Conservation (phyloP, 805 yeast genomes). For the Tetrapisispora nanseiensis region DNA sequence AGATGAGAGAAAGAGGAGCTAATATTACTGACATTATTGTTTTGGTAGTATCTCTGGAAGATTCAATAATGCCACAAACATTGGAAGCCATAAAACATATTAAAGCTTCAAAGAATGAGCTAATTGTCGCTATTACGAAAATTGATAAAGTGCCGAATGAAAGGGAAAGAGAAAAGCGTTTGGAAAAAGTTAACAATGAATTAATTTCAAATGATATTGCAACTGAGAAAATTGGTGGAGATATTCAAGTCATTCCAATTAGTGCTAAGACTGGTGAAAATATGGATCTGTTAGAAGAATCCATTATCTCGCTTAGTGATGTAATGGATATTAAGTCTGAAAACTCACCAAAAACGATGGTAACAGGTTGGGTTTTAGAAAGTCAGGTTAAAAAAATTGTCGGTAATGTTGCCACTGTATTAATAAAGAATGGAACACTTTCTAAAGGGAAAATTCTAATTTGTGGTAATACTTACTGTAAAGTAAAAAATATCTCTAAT, state of each 20-base stretch:
- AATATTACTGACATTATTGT: slow-evolving; percentile 85
- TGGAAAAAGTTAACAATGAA: slow-evolving; percentile 70
- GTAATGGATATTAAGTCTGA: slow-evolving; percentile 67
- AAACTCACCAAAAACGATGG: slow-evolving; percentile 33
- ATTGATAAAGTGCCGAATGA: slow-evolving; percentile 55
- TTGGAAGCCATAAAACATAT: slow-evolving; percentile 92
- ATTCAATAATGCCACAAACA: slow-evolving; percentile 96
- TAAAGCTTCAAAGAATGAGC: slow-evolving; percentile 37
- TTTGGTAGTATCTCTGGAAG: slow-evolving; percentile 93
- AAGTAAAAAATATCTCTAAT: slow-evolving; percentile 67
- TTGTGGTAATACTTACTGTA: slow-evolving; percentile 82
- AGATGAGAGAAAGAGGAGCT: slow-evolving; percentile 96
- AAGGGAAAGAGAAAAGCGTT: slow-evolving; percentile 42
- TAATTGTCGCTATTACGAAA: slow-evolving; percentile 88
- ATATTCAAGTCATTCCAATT: slow-evolving; percentile 77
- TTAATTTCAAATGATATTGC: slow-evolving; percentile 69
- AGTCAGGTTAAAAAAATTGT: slow-evolving; percentile 71
- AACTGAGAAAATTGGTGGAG: slow-evolving; percentile 92
- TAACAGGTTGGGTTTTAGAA: slow-evolving; percentile 86
- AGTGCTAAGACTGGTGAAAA: slow-evolving; percentile 86
- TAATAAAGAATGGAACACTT: slow-evolving; percentile 73
- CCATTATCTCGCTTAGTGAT: slow-evolving; percentile 77
- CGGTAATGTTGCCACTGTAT: slow-evolving; percentile 78
- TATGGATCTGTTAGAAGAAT: slow-evolving; percentile 84
- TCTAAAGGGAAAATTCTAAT: slow-evolving; percentile 61